These are phyloP conservation scores for Alternaria gansuensis DNA, from an alignment of 2,329 filamentous ascomycete species.

Conservation along the genomic window DNA sequence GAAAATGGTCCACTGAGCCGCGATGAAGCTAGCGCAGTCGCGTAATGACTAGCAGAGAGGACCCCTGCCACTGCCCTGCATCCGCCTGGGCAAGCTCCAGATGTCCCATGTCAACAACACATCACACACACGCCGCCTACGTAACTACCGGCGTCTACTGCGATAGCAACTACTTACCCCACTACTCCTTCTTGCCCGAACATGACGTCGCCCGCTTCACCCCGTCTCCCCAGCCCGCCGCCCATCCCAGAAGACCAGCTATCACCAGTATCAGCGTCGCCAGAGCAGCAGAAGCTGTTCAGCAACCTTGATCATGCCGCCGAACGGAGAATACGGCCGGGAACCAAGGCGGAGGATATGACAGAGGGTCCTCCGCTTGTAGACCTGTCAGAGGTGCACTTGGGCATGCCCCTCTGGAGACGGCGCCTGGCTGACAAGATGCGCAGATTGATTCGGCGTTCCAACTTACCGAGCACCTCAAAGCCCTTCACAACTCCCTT, in stretches of 20 bases:
- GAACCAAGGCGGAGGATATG: slow-evolving; percentile 93
- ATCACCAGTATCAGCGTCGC: slow-evolving; percentile 72
- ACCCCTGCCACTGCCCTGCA: slow-evolving; percentile 33
- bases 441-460: slow-evolving; percentile 92
- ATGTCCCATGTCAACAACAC: slow-evolving; percentile 25
- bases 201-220: slow-evolving; percentile 65
- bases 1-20: slow-evolving; percentile 11
- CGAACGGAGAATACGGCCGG: slow-evolving; percentile 85
- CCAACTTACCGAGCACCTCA: slow-evolving; percentile 95
- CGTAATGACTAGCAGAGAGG: slow-evolving; percentile 2
- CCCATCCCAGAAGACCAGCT: slow-evolving; percentile 95
- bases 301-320: slow-evolving; percentile 75
- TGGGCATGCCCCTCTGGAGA: slow-evolving; percentile 3
- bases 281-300: slow-evolving; percentile 63
- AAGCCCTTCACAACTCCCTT: slow-evolving; percentile 85
- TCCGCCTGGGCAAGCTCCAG: slow-evolving; percentile 23
- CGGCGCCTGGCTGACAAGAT: slow-evolving; percentile 29
- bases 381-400: slow-evolving; percentile 79
- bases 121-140: slow-evolving; percentile 17
- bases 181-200: neutral
- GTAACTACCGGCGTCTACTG: slow-evolving; percentile 2
- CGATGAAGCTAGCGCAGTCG: slow-evolving; percentile 15
- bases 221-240: slow-evolving; percentile 91
- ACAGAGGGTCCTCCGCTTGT: slow-evolving; percentile 88
- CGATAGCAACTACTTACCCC: neutral